Percentiles rank a stretch among this genome's conserved stretches.
These are phyloP conservation scores for Leishmania tropica DNA, from an alignment of 208 protist species.

Conservation along the genomic window DNA sequence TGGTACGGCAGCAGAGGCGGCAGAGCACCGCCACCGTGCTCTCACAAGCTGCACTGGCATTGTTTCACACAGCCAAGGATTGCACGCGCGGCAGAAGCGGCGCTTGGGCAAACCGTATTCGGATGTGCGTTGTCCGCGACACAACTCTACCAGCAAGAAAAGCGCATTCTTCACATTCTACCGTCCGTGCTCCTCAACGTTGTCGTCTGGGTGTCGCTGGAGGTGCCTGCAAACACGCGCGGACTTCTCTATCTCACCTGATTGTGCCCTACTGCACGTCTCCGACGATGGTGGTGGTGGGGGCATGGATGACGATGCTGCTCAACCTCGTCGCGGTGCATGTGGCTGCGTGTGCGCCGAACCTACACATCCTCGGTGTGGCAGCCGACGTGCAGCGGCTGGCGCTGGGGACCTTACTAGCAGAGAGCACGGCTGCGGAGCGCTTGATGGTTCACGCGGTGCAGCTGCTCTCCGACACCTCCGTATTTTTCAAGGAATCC, in stretches of 20 bases:
- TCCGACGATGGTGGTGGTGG: slow-evolving; percentile 25
- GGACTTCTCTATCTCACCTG: slow-evolving; percentile 18
- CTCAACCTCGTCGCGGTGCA: slow-evolving; percentile 49
- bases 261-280: slow-evolving; percentile 35
- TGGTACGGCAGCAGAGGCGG: slow-evolving; percentile 10
- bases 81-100: neutral
- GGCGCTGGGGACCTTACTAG: slow-evolving; percentile 18
- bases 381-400: slow-evolving; percentile 51
- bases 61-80: neutral
- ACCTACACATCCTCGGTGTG: slow-evolving; percentile 37
- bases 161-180: slow-evolving; percentile 29
- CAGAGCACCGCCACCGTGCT: neutral
- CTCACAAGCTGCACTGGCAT: neutral
- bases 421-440: slow-evolving; percentile 31
- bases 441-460: slow-evolving; percentile 35
- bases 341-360: slow-evolving; percentile 14
- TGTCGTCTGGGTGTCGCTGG: neutral
- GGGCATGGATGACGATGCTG: slow-evolving; percentile 44
- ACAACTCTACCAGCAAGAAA: slow-evolving; percentile 30
- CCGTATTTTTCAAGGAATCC: neutral
- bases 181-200: slow-evolving; percentile 36
- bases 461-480: slow-evolving; percentile 47
- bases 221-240: slow-evolving; percentile 13
- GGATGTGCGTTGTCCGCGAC: slow-evolving; percentile 12
- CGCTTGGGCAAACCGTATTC: slow-evolving; percentile 20